Evolutionary conservation across 352 stramenopile species (phyloP), one percentile per base, ranked within the genome.

Genomic region (Globisporangium middletonii): DNA sequence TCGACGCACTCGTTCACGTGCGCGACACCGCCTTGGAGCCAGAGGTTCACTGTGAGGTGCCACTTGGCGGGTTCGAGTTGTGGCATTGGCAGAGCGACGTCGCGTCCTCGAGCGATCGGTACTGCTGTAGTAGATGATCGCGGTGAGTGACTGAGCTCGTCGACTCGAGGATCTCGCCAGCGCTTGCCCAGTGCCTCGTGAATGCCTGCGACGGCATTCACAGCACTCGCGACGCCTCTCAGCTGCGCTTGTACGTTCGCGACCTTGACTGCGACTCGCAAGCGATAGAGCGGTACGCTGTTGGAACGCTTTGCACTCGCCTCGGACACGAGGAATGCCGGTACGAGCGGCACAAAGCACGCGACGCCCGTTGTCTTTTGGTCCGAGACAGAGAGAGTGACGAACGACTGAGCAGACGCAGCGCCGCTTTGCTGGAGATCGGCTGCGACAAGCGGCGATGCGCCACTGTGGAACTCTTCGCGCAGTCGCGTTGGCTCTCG

Each of bases 1-100:
- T 57, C 48, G 19, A 65, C 18, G 15, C 54, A 53, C 45, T 65
- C 50, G 30, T 65, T 65, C 30, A 57, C 4, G n/a, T 41, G 47
- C 15, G 56, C 60, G 13, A 45, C 2, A 27, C 60, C 54, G 3
- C 33, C 48, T 18, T 4, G 4, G 27, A 45, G 30, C 33, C 33
- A 48, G 12, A 65, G 12, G n/a, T 23, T 44, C n/a, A 53, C 41
- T 16, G 28, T 13, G 4, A 61, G 16, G 2, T 50, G 33, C 60
- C 60, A 65, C 12, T 12, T 49, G 16, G 60, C 43, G 49, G 53
- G 30, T 44, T 54, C 43, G 5, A 43, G n/a, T 12, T 15, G 49
- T 28, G 9, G 6, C 3, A 35, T 30, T 37, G 18, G 13, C 41
- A 45, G 41, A 6, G 15, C 41, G 4, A 8, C 13, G 4, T 46